These are phyloP conservation scores for Saturnispora sekii DNA, from an alignment of 805 yeast species.

Conservation along the genomic window DNA sequence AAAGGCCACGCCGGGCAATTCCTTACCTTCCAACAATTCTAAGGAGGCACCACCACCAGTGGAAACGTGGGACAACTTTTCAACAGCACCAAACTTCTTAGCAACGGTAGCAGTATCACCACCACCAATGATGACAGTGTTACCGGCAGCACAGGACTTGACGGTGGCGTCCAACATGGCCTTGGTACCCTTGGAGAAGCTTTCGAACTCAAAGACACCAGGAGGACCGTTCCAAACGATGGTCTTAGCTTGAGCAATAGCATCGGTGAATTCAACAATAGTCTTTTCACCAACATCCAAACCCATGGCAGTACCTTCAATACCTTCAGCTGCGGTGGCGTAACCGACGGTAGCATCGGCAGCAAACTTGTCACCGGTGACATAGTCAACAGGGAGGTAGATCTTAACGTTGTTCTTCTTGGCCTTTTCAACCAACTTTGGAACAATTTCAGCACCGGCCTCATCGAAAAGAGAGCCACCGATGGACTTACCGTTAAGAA, in stretches of 20 bases:
- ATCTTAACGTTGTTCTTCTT: conserved; percentile 91
- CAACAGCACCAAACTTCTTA: conserved; percentile 95
- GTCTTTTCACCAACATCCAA: conserved; percentile 93
- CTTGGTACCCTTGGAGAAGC: conserved; percentile 88
- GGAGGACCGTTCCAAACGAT: conserved; percentile 99
- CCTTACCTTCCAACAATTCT: conserved; percentile 98
- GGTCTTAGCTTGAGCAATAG: conserved; percentile 90
- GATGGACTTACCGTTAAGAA: conserved; percentile 71
- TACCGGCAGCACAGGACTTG: conserved; percentile 75
- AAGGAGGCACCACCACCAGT: conserved; percentile 99
- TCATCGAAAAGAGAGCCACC: conserved; percentile 90
- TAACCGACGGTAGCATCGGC: conserved; percentile 79
- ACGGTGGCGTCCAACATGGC: conserved; percentile 82
- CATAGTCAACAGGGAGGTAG: conserved; percentile 90
- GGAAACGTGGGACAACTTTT: conserved; percentile 94
- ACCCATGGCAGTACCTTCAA: conserved; percentile 93
- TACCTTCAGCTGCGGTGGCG: conserved; percentile 87
- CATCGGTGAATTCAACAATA: conserved; percentile 63
- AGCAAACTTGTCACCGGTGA: conserved; percentile 90
- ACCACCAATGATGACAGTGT: conserved; percentile 95
- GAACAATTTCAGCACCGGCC: conserved; percentile 93
- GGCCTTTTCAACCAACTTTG: conserved; percentile 88
- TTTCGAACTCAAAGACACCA: conserved; percentile 97
- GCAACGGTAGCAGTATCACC: conserved; percentile 99
- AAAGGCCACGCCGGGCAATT: conserved; percentile 94